Evolutionary conservation across 208 protist species (phyloP), one percentile per base, ranked within the genome.

Genomic region (Trichomonas gallinae): DNA sequence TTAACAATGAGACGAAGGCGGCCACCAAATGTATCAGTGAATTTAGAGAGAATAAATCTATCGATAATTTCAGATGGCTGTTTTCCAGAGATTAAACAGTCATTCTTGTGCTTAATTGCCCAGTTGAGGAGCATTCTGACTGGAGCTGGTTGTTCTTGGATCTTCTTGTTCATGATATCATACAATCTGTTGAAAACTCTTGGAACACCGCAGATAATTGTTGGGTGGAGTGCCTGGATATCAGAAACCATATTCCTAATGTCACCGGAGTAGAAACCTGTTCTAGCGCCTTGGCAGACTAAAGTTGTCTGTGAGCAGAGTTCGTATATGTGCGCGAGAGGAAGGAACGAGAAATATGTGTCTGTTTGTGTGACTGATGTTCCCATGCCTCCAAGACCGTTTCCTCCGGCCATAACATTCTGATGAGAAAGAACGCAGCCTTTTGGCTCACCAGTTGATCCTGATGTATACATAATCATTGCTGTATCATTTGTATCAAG

Each of bases 101-200:
- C 26, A 17, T 38, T 81, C 34, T 96, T 63, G 13, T 44, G 36
- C 21, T 96, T 82, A 9, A 82, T 96, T 21, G 51, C 34, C 21
- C 23, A 51, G 8, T 82, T 72, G 45, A 63, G 10, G 2, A 96
- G 63, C 36, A 45, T 51, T 82, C 63, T 72, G 13, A 82, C 13
- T 21, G 26, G 36, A n/a, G 34, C 17, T 96, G 46, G 36, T 0
- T 81, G 34, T 45, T 42, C 36, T n/a, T 96, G 10, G 13, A 82
- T 96, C 26, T 96, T 96, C 0, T 96, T 82, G 10, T 31, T 49
- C 40, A 96, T 51, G 0, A 31, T 82, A 15, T 96, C 93, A 26
- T 98, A 97, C 0, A 98, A 96, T 45, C 97, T 96, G 93, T 98
- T 97, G 96, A 97, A 98, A 26, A 98, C 96, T 83, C 98, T 96